Evolutionary conservation across 208 protist species (phyloP).

Genomic region (Leptomonas seymouri): DNA sequence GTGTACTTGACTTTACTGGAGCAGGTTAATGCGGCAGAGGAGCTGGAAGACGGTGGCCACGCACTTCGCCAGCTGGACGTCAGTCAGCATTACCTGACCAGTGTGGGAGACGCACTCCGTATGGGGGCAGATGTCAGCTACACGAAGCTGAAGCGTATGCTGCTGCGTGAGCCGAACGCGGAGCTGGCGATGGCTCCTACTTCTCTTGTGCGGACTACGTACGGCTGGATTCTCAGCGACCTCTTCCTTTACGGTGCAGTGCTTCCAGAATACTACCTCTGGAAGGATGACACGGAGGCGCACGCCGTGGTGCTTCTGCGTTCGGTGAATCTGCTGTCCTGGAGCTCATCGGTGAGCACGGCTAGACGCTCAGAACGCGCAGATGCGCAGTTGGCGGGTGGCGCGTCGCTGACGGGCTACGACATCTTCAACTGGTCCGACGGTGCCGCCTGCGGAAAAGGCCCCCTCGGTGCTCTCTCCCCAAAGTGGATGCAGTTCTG

Average conservation of each 20-base stretch:
- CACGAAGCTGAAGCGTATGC: constrained; percentile 36
- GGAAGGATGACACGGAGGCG: constrained; percentile 33
- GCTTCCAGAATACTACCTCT: constrained; percentile 74
- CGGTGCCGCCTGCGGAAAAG: constrained; percentile 24
- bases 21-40: constrained; percentile 25
- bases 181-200: constrained; percentile 31
- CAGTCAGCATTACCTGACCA: neutral
- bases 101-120: constrained; percentile 9
- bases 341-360: constrained; percentile 29
- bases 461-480: constrained; percentile 8
- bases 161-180: constrained; percentile 27
- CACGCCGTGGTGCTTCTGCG: constrained; percentile 59
- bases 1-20: constrained; percentile 28
- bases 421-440: constrained; percentile 60
- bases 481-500: constrained; percentile 57
- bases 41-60: constrained; percentile 14
- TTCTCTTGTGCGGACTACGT: constrained; percentile 34
- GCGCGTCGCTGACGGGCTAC: neutral
- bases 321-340: constrained; percentile 52
- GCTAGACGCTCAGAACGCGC: neutral
- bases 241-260: constrained; percentile 44
- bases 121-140: constrained; percentile 40
- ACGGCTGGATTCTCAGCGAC: constrained; percentile 37
- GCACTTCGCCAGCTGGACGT: constrained; percentile 14
- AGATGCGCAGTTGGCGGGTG: neutral